phyloP scores from a whole-genome alignment of 352 stramenopile species.

The Thraustotheca clavata region DNA sequence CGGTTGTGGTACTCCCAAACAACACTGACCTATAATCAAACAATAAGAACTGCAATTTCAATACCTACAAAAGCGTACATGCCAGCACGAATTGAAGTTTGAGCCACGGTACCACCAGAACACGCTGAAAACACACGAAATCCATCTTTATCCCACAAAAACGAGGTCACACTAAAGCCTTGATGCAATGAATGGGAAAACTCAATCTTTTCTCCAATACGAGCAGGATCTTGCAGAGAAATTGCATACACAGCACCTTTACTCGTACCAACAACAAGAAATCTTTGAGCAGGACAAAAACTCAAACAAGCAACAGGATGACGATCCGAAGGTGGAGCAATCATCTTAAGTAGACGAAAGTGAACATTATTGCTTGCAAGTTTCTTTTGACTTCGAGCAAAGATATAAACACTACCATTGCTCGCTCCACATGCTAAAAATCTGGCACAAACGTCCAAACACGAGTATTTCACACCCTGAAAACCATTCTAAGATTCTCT shows the following conservation, averaged over 20 bases:
- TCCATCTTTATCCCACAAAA: slow-evolving; percentile 67
- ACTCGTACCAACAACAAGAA: slow-evolving; percentile 69
- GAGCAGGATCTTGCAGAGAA: slow-evolving; percentile 75
- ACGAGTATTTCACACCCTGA: slow-evolving; percentile 47
- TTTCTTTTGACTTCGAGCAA: slow-evolving; percentile 37
- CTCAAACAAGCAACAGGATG: slow-evolving; percentile 62
- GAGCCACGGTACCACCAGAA: slow-evolving; percentile 64
- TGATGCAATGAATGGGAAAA: slow-evolving; percentile 82
- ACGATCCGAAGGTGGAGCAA: slow-evolving; percentile 56
- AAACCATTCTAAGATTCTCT: neutral
- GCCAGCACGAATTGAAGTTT: slow-evolving; percentile 64
- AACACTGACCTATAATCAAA: slow-evolving; percentile 37
- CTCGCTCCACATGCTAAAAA: slow-evolving; percentile 77
- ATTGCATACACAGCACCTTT: slow-evolving; percentile 73
- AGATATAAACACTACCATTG: slow-evolving; percentile 77
- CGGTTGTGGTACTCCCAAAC: slow-evolving; percentile 73
- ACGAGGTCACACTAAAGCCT: slow-evolving; percentile 68
- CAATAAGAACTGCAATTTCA: neutral
- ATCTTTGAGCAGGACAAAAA: slow-evolving; percentile 73
- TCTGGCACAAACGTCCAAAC: slow-evolving; percentile 77
- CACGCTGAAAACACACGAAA: slow-evolving; percentile 73
- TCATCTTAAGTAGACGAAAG: slow-evolving; percentile 70
- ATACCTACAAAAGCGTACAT: slow-evolving; percentile 35
- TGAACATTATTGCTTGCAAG: slow-evolving; percentile 27
- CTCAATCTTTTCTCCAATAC: slow-evolving; percentile 81